These are phyloP conservation scores for Phytophthora capsici DNA, from an alignment of 352 stramenopile genomes.

Conservation along the genomic window DNA sequence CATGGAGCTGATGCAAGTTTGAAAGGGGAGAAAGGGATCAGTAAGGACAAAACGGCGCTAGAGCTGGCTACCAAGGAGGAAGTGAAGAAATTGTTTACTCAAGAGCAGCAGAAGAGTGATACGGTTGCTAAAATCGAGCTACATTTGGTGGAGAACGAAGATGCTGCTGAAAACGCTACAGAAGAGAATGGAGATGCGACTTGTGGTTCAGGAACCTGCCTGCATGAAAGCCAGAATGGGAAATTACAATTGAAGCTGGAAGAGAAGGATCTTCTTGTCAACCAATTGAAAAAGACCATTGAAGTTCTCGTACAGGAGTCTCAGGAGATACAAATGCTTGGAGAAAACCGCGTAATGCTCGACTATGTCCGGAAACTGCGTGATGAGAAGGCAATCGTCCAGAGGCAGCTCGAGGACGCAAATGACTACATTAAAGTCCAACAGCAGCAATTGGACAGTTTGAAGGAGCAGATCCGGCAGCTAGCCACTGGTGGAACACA, in stretches of 20 bases:
- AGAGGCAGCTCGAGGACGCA: slow-evolving; percentile 75
- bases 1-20: slow-evolving; percentile 52
- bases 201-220: slow-evolving; percentile 23
- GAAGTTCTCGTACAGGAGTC: slow-evolving; percentile 75
- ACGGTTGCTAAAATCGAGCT: background rate
- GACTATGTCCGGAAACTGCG: slow-evolving; percentile 87
- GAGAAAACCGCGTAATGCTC: slow-evolving; percentile 80
- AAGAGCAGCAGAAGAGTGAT: background rate
- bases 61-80: slow-evolving; percentile 63
- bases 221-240: slow-evolving; percentile 36
- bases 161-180: slow-evolving; percentile 3
- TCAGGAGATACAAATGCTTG: slow-evolving; percentile 80
- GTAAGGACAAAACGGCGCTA: slow-evolving; percentile 57
- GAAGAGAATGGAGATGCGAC: background rate
- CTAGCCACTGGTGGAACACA: slow-evolving; percentile 38
- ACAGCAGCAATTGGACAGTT: slow-evolving; percentile 73
- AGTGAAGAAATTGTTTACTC: slow-evolving; percentile 47
- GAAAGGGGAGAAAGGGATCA: slow-evolving; percentile 54
- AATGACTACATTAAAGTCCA: slow-evolving; percentile 82
- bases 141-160: background rate
- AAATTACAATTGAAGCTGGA: slow-evolving; percentile 72
- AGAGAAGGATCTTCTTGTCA: slow-evolving; percentile 85
- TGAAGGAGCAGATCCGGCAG: slow-evolving; percentile 76
- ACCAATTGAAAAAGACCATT: slow-evolving; percentile 82
- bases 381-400: slow-evolving; percentile 72